Evolutionary conservation across 305 asterid species (phyloP), one percentile per base, ranked within the genome.

Genomic region (Fraxinus xanthoxyloides): DNA sequence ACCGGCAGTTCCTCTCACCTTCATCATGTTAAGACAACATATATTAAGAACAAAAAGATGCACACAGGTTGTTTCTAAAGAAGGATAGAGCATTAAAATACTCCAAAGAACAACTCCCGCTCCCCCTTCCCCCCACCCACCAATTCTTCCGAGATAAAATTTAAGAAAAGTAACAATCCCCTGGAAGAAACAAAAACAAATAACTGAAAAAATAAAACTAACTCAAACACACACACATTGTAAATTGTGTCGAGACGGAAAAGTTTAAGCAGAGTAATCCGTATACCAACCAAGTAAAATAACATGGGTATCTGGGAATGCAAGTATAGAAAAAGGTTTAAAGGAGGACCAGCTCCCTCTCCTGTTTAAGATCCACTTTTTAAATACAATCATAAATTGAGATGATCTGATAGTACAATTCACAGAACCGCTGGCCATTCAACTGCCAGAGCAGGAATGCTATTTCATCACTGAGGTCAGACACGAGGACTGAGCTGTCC

Each of bases 1-100:
- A 80, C 84, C 80, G 34, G 86, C 84, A 75, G 92, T 82, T 74
- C 88, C 96, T 85, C 91, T 90, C 65, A 88, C 89, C 98, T 95
- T 81, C 88, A 89, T 81, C 81, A 87, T 24, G 85, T 81, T 69
- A 81, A 70, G 86, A 83, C 61, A 82, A 9, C 35, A 63, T 8
- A 74, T 70, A 32, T 32, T 24, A 72, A 79, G 10, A 72, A 38
- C 73, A 61, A 70, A 69, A 74, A 59, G 31, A 83, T 48, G 85
- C 40, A 69, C 77, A 78, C 21, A 78, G 81, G 72, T 63, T 40
- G 69, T 54, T 78, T 75, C 34, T 79, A 34, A 48, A 81, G 74
- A 28, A 19, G 59, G 35, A 67, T 51, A 17, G 63, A 51, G 8
- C 63, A 51, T n/a, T 51, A 15, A 46, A 46, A 48, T 15, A 51